These are phyloP conservation scores for Metarhizium guizhouense DNA, from an alignment of 2,329 filamentous ascomycete genomes.

Conservation along the genomic window DNA sequence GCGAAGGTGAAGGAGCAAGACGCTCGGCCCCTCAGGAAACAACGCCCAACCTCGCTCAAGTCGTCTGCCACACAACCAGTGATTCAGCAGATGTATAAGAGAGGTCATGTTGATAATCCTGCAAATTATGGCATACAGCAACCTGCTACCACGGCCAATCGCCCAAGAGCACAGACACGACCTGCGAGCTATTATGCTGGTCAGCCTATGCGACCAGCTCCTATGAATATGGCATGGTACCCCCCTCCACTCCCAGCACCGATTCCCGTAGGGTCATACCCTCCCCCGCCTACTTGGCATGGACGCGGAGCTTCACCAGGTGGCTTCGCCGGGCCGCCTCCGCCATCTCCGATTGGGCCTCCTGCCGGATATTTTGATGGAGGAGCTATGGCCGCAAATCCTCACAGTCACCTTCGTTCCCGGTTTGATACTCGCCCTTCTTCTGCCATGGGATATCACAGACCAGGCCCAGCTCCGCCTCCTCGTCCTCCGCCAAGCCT, in stretches of 20 bases:
- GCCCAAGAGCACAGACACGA: conserved; percentile 24
- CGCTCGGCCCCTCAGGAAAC: conserved; percentile 17
- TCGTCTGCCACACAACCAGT: conserved; percentile 24
- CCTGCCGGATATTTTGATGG: conserved; percentile 21
- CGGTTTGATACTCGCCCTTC: conserved; percentile 27
- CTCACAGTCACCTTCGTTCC: conserved; percentile 21
- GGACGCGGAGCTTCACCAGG: conserved; percentile 15
- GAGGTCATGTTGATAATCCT: conserved; percentile 24
- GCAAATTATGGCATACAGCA: conserved; percentile 27
- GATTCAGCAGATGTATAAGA: conserved; percentile 20
- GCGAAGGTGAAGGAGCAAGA: conserved; percentile 12
- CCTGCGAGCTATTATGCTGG: conserved; percentile 28
- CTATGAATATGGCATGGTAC: conserved; percentile 18
- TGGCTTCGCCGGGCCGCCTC: conserved; percentile 14
- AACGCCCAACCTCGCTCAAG: conserved; percentile 19
- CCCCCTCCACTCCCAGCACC: conserved; percentile 14
- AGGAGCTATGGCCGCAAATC: conserved; percentile 4
- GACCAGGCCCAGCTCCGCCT: neutral
- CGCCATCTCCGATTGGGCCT: conserved; percentile 19
- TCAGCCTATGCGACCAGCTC: conserved; percentile 17
- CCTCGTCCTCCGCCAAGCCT: conserved; percentile 4
- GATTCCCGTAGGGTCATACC: conserved; percentile 20
- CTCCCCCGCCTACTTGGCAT: conserved; percentile 19
- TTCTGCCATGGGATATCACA: conserved; percentile 31
- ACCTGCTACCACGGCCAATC: conserved; percentile 20